These are phyloP conservation scores for Globisporangium polare DNA, from an alignment of 352 stramenopile genomes.

Conservation along the genomic window DNA sequence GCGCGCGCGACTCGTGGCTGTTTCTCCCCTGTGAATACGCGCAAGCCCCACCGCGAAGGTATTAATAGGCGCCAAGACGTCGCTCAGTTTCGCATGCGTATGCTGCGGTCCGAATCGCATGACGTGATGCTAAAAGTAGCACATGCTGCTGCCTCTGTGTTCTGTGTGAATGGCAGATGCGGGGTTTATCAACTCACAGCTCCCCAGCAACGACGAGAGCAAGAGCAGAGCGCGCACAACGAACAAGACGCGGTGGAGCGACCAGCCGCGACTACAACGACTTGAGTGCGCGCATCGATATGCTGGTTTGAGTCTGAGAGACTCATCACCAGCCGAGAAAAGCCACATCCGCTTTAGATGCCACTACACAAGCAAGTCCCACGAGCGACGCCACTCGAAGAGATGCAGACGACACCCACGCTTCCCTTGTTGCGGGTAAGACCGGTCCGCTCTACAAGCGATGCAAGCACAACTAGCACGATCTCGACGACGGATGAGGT, in stretches of 20 bases:
- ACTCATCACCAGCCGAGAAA: not conserved
- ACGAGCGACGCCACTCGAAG: not conserved
- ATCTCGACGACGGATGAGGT: constrained; percentile 17
- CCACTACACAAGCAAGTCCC: not conserved
- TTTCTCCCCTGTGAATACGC: too few species aligned
- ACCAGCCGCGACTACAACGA: too few species aligned
- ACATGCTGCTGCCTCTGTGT: too few species aligned
- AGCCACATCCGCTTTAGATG: not conserved
- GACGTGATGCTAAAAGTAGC: too few species aligned
- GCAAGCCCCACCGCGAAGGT: too few species aligned
- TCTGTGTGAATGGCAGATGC: too few species aligned
- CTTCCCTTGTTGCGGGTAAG: not conserved
- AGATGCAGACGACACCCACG: not conserved
- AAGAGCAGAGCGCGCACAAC: too few species aligned
- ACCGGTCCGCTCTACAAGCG: not conserved
- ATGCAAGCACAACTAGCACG: not conserved
- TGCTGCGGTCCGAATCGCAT: too few species aligned
- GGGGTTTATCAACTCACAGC: too few species aligned
- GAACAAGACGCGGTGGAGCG: too few species aligned
- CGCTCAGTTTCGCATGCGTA: not conserved
- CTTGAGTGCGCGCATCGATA: not conserved
- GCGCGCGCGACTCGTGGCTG: too few species aligned
- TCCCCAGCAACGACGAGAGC: too few species aligned
- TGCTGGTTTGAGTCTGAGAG: not conserved
- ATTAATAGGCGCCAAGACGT: not conserved